Base-by-base conservation (phyloP, 164 flowering plant genomes). In the Liquidambar formosana region DNA sequence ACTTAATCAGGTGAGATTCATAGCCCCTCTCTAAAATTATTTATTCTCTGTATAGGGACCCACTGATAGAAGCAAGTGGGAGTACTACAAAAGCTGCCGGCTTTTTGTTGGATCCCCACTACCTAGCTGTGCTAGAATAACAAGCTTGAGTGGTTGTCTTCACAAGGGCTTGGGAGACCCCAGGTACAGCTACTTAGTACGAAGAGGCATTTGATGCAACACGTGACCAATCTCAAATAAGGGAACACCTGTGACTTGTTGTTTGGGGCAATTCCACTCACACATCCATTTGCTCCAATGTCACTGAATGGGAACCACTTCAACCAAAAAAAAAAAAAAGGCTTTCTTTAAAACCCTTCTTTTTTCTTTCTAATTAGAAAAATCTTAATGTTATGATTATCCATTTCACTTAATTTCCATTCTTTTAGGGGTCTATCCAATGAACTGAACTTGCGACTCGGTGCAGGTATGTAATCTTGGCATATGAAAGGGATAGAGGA, bases 101-200 rank as follows among this genome's bases (percentile, higher is more conserved):
- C 63, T 33, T 59, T 59, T 28, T 59, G 43, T 38, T 59, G 5
- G 41, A 27, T 13, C 21, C n/a, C 63, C 63, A 59, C 63, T 59
- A 59, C 46, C 41, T 5, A 59, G 18, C 41, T 33, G 63, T 59
- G 63, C 63, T 26, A 16, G 45, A 28, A 28, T 58, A 27, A 14
- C 8, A 14, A 27, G 45, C n/a, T n/a, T 13, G 45, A 59, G 44
- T 59, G 21, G 23, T 59, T 59, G 63, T 59, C 63, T 28, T 49
- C 8, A 59, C 33, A 25, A 12, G 60, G 15, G 38, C 60, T 27
- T 12, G 25, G 38, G 41, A 57, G 38, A 57, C 60, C 38, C 60
- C 60, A 3, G 18, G 27, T 27, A 25, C 60, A 57, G 38, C 21
- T 57, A 57, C 33, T 23, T 57, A 25, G 27, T 56, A 22, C 41